Percentiles rank a stretch among this genome's conserved stretches.
Conservation (phyloP, 768 basidiomycete species). For the Lactifluus pinguis region DNA sequence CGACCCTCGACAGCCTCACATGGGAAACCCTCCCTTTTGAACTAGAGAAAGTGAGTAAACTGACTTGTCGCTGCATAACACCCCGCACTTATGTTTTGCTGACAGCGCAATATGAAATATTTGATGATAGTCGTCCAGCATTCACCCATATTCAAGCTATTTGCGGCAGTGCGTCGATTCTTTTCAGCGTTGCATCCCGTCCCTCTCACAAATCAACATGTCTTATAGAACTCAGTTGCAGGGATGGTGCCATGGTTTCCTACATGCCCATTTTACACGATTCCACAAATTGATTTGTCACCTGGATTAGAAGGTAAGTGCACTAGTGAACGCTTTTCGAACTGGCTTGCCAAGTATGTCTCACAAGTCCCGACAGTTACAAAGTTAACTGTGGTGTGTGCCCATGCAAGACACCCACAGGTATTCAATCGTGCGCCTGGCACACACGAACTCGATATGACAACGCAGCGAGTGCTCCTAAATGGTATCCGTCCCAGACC, state of each 20-base stretch:
- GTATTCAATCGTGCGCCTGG: background rate
- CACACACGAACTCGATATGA: no score
- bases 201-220: background rate
- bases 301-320: slow-evolving; percentile 14
- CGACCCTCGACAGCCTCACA: background rate
- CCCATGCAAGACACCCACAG: background rate
- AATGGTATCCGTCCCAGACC: no score
- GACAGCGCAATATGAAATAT: background rate
- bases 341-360: slow-evolving; percentile 5
- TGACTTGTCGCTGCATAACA: background rate
- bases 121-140: background rate
- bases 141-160: background rate
- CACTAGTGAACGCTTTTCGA: background rate
- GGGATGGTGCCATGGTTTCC: background rate
- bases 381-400: background rate
- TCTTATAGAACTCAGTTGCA: background rate
- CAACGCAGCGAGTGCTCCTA: no score
- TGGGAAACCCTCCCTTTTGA: background rate
- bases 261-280: background rate
- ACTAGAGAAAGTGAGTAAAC: background rate
- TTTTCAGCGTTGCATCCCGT: background rate
- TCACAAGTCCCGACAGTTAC: slow-evolving; percentile 4
- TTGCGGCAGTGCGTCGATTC: background rate
- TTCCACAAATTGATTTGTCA: background rate
- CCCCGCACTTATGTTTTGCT: background rate